A percentile compares a stretch with the other conserved stretches of the same genome.
phyloP scores from a whole-genome alignment of 2,329 filamentous ascomycete species.

The Dothideomycetes sp. region DNA sequence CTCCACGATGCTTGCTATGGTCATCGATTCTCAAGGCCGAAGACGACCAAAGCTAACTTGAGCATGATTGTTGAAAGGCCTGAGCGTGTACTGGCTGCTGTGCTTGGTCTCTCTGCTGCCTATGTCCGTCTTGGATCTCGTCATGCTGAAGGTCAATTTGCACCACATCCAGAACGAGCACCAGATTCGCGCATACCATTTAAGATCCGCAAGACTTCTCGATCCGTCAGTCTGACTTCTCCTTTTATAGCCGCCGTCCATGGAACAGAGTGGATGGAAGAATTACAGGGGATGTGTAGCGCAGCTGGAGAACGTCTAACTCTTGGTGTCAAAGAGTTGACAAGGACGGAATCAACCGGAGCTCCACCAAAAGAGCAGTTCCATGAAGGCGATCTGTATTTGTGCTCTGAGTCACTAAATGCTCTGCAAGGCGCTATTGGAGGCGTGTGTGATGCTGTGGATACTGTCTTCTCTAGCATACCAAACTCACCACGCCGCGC shows the following conservation, averaged over 20 bases:
- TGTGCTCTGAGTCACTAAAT: constrained; percentile 74
- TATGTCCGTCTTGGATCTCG: constrained; percentile 84
- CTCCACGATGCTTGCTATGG: constrained; percentile 93
- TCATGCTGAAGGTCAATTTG: constrained; percentile 60
- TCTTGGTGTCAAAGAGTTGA: constrained; percentile 66
- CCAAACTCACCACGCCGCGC: constrained; percentile 44
- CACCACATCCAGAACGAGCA: constrained; percentile 56
- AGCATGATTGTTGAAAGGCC: constrained; percentile 85
- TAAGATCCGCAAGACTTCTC: constrained; percentile 69
- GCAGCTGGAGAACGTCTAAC: constrained; percentile 70
- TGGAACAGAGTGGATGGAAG: constrained; percentile 86
- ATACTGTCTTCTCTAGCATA: constrained; percentile 58
- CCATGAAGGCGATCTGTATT: constrained; percentile 83
- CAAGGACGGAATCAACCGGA: constrained; percentile 35
- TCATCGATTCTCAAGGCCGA: constrained; percentile 78
- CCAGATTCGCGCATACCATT: constrained; percentile 59
- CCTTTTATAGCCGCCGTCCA: constrained; percentile 83
- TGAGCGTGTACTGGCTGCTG: constrained; percentile 75
- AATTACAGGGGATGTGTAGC: constrained; percentile 76
- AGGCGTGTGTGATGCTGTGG: constrained; percentile 86
- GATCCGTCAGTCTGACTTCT: constrained; percentile 62
- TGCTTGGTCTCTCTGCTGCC: constrained; percentile 73
- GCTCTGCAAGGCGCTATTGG: constrained; percentile 88
- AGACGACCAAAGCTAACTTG: constrained; percentile 61
- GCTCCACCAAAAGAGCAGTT: constrained; percentile 53